phyloP scores from a whole-genome alignment of 805 yeast species.

The Candida hungchunana region DNA sequence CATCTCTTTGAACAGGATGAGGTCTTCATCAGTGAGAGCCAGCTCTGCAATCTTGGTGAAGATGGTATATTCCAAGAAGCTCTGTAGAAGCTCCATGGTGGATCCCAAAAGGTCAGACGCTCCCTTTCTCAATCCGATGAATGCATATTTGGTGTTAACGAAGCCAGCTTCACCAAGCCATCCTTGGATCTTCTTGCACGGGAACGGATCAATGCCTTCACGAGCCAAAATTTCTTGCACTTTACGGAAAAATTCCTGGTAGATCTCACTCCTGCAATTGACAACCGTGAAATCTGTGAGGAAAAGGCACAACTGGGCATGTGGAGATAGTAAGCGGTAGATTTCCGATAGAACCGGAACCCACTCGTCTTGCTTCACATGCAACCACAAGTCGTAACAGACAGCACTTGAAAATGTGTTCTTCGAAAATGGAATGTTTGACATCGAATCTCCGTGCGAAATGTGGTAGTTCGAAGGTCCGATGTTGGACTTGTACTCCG shows the following conservation, averaged over 20 bases:
- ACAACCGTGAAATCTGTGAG: slow-evolving; percentile 21
- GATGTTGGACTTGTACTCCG: slow-evolving; percentile 11
- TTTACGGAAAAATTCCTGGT: slow-evolving; percentile 12
- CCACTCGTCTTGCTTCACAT: slow-evolving; percentile 23
- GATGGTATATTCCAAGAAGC: slow-evolving; percentile 21
- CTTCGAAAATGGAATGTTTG: slow-evolving; percentile 19
- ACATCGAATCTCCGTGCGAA: slow-evolving; percentile 18
- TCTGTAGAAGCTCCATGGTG: slow-evolving; percentile 21
- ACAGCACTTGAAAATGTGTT: slow-evolving; percentile 18
- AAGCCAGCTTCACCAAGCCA: slow-evolving; percentile 23
- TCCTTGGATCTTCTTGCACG: slow-evolving; percentile 19
- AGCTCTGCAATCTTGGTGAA: slow-evolving; percentile 17
- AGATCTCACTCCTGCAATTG: slow-evolving; percentile 17
- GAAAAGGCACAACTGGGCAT: slow-evolving; percentile 18
- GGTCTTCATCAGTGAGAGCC: slow-evolving; percentile 13
- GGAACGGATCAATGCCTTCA: slow-evolving; percentile 24
- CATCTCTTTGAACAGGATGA: slow-evolving; percentile 16
- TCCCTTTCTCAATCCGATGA: slow-evolving; percentile 22
- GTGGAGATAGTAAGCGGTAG: slow-evolving; percentile 16
- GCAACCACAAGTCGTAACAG: slow-evolving; percentile 20
- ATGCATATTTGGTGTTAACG: slow-evolving; percentile 16
- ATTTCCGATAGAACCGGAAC: slow-evolving; percentile 17
- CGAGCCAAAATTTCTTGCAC: slow-evolving; percentile 12
- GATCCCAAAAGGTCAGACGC: slow-evolving; percentile 20
- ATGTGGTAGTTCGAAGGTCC: slow-evolving; percentile 25